These are phyloP conservation scores for Suillus weaverae DNA, from an alignment of 768 basidiomycete species.

Conservation along the genomic window DNA sequence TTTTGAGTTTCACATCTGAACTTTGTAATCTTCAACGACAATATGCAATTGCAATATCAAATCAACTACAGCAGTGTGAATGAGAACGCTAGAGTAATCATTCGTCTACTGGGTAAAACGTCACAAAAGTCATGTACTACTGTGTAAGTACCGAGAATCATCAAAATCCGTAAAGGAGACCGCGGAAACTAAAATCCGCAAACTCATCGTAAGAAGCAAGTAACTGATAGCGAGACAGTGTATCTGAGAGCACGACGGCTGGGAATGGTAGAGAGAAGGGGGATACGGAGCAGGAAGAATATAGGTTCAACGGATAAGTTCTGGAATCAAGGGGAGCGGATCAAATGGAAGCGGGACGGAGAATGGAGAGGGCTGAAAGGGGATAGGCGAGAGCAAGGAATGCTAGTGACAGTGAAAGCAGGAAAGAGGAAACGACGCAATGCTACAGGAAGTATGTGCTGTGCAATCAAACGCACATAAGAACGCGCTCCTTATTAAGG, in stretches of 20 bases:
- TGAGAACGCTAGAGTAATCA: constrained; percentile 19
- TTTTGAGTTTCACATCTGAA: not conserved
- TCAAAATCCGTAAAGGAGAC: constrained; percentile 16
- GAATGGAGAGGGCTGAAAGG: constrained; percentile 7
- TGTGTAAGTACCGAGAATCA: constrained; percentile 15
- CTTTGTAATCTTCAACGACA: not conserved
- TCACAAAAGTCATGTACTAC: constrained; percentile 1
- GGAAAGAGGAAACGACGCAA: constrained; percentile 31
- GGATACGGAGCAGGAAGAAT: not conserved
- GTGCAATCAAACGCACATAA: constrained; percentile 30
- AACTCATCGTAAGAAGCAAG: not conserved
- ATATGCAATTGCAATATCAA: constrained; percentile 1
- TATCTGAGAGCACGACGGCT: not conserved
- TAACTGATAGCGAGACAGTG: not conserved
- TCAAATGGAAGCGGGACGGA: constrained; percentile 6
- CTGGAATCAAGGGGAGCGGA: not conserved
- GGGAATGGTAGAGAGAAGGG: not conserved
- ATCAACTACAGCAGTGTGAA: not conserved
- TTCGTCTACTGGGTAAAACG: constrained; percentile 19
- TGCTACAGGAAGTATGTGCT: constrained; percentile 35
- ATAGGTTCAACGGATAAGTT: not conserved
- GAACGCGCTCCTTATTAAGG: constrained; percentile 35
- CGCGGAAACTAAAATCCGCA: constrained; percentile 36
- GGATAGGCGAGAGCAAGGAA: constrained; percentile 12
- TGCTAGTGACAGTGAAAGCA: constrained; percentile 21